Evolutionary conservation across 2,329 filamentous ascomycete species (phyloP).

Genomic region (Thielaviopsis punctulata): DNA sequence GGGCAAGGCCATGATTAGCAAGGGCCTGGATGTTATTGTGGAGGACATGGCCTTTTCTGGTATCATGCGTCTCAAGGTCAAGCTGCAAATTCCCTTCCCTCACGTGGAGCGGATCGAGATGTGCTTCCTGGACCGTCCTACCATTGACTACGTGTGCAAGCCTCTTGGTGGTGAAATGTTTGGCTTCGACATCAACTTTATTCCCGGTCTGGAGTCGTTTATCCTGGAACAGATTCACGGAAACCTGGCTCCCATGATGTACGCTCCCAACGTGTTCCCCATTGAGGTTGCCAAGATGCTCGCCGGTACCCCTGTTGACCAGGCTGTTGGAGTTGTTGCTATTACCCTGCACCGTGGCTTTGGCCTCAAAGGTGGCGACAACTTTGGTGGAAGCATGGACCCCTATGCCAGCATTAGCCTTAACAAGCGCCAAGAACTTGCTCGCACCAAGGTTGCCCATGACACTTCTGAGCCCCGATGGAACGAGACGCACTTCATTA

Average conservation of each 20-base stretch:
- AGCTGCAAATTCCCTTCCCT: constrained; percentile 88
- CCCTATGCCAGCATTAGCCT: constrained; percentile 76
- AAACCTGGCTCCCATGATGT: constrained; percentile 94
- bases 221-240: constrained; percentile 94
- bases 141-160: constrained; percentile 95
- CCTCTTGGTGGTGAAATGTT: constrained; percentile 88
- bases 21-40: constrained; percentile 91
- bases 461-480: constrained; percentile 78
- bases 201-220: constrained; percentile 82
- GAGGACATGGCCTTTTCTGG: constrained; percentile 95
- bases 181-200: constrained; percentile 98
- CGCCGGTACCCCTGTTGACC: constrained; percentile 80
- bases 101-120: constrained; percentile 91
- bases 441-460: constrained; percentile 71
- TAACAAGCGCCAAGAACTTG: constrained; percentile 66
- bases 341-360: constrained; percentile 81
- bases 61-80: constrained; percentile 92
- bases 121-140: constrained; percentile 77
- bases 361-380: constrained; percentile 87
- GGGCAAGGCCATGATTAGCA: constrained; percentile 92
- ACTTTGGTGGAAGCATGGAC: constrained; percentile 80
- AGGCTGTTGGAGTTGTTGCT: constrained; percentile 85
- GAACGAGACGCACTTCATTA: constrained; percentile 94
- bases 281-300: constrained; percentile 98
- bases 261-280: constrained; percentile 90